A percentile compares a stretch with the other conserved stretches of the same genome.
These are phyloP conservation scores for Hygrocybe punicea DNA, from an alignment of 768 basidiomycete species.

Conservation along the genomic window DNA sequence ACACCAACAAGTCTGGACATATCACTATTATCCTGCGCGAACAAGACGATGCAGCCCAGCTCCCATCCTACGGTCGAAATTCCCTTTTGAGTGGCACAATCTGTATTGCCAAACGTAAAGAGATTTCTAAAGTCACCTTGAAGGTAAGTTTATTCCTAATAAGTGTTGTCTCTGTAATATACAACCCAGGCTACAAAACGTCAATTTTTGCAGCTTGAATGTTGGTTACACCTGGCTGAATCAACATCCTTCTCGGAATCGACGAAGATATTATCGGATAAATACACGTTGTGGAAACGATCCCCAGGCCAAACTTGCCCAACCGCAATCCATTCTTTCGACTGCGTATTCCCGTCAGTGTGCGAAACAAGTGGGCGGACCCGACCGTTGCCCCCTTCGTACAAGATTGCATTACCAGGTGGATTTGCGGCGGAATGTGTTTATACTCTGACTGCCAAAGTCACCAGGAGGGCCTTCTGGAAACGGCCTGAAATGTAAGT, in stretches of 20 bases:
- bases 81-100: constrained; percentile 43
- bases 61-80: constrained; percentile 47
- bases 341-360: constrained; percentile 4
- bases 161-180: no score
- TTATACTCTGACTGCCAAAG: background rate
- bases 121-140: constrained; percentile 42
- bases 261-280: constrained; percentile 31
- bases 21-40: constrained; percentile 44
- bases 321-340: constrained; percentile 22
- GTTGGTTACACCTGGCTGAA: constrained; percentile 38
- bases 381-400: constrained; percentile 8
- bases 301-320: constrained; percentile 22
- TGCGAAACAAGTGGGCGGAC: constrained; percentile 4
- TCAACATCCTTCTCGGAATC: constrained; percentile 40
- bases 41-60: constrained; percentile 33
- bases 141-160: constrained; percentile 34
- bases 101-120: constrained; percentile 37
- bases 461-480: background rate
- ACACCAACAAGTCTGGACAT: constrained; percentile 38
- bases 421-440: background rate
- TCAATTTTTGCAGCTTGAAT: constrained; percentile 42
- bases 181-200: no score
- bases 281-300: constrained; percentile 36
- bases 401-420: background rate
- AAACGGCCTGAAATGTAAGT: background rate